A percentile compares a stretch with the other conserved stretches of the same genome.
Evolutionary conservation across 2,329 filamentous ascomycete genomes (phyloP).

Genomic region (Parascedosporium putredinis): DNA sequence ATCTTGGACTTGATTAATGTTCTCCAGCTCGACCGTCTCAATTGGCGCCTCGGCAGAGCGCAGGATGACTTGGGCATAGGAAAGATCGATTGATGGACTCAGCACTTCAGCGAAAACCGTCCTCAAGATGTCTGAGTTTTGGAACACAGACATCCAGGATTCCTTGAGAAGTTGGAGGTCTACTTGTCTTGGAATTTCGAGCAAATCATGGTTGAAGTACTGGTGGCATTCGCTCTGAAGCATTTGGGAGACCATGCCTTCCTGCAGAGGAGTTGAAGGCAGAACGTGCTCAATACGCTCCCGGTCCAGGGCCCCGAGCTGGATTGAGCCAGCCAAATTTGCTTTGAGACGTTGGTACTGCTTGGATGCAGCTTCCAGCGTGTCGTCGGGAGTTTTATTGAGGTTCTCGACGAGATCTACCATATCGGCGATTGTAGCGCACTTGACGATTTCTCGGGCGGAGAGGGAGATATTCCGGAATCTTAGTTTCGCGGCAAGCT

Average conservation of each 20-base stretch:
- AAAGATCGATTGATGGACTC: conserved; percentile 41
- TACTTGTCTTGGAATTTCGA: conserved; percentile 45
- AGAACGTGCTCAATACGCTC: conserved; percentile 46
- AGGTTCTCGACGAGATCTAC: conserved; percentile 4
- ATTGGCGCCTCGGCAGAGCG: conserved; percentile 16
- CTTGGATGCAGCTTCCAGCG: background rate
- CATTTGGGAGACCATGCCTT: conserved; percentile 80
- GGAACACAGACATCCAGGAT: conserved; percentile 54
- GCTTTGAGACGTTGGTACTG: conserved; percentile 14
- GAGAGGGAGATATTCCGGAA: conserved; percentile 48
- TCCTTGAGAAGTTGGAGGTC: conserved; percentile 44
- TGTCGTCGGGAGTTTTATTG: background rate
- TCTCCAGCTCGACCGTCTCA: conserved; percentile 15
- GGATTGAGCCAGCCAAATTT: conserved; percentile 29
- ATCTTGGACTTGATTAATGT: conserved; percentile 22
- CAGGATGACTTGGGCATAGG: conserved; percentile 39
- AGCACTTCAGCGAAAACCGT: conserved; percentile 62
- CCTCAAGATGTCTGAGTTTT: conserved; percentile 58
- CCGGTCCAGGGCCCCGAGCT: conserved; percentile 19
- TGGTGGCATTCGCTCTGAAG: conserved; percentile 58
- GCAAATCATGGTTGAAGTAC: conserved; percentile 80
- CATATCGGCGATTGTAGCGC: conserved; percentile 57
- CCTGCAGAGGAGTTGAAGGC: conserved; percentile 74
- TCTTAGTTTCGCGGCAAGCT: conserved; percentile 63
- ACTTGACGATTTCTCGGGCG: conserved; percentile 68